Base-by-base conservation (phyloP, 352 stramenopile species). In the Plasmopara muralis region DNA sequence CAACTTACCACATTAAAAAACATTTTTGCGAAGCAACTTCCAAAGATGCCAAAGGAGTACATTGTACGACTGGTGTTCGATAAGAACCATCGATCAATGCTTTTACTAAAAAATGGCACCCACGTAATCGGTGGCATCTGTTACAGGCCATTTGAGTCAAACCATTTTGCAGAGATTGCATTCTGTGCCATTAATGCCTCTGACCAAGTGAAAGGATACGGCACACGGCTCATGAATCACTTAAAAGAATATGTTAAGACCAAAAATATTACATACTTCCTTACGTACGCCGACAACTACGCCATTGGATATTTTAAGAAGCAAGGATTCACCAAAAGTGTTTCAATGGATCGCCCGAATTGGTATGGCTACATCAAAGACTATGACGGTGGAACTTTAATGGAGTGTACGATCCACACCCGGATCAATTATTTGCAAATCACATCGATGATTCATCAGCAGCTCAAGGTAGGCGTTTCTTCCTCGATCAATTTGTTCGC, bases 361-460 rank as follows among this genome's bases (percentile, higher is more conserved):
- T 99, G 97, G 85, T 95, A 96, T 39, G 94, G 95, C 13, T 98
- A 99, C 66, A 99, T 99, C 66, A 99, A 99, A 72, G 96, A 99
- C 71, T 99, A 99, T 66, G 97, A 99, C 66, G 96, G 96, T 41
- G 97, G 95, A 18, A 99, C 95, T 9, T 77, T 99, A 47, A 99
- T 99, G 96, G 95, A 99, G 67, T 99, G 97, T 75, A 97, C 96
- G 58, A 95, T 99, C 25, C 95, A 99, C 72, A 91, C 95, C 29
- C 85, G 95, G 53, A 97, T 99, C 65, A 87, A 98, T 64, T 99
- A 98, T 85, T 91, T 97, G 58, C 69, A 85, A 20, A 92, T 99
- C 59, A 92, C 89, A 3, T 87, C 91, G 41, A 98, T 99, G 87
- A 70, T 99, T 43, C 66, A 87, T 28, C 69, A 77, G 35, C 97